phyloP scores from a whole-genome alignment of 208 protist species.

The Novymonas esmeraldas region DNA sequence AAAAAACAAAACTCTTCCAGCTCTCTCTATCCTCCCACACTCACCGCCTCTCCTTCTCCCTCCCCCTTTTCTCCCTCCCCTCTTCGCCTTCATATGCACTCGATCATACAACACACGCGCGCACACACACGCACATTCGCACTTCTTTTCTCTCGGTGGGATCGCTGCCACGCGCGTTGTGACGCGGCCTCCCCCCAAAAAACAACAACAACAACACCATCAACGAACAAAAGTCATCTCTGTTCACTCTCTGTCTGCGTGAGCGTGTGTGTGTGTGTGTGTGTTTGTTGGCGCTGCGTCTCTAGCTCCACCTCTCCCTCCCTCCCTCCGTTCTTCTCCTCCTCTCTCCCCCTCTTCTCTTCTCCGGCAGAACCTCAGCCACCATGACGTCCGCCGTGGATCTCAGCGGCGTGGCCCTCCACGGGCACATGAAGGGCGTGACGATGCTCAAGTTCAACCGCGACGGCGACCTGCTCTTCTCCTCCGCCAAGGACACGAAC shows the following conservation, averaged over 20 bases:
- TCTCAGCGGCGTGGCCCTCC: conserved; percentile 70
- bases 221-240: too few species aligned
- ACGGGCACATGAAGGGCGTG: conserved; percentile 92
- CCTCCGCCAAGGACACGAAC: conserved; percentile 92
- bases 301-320: conserved; percentile 4
- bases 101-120: not conserved
- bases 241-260: not conserved
- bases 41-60: not conserved
- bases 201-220: too few species aligned
- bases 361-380: not conserved
- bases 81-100: not conserved
- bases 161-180: not conserved
- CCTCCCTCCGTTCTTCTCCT: conserved; percentile 8
- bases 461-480: conserved; percentile 98
- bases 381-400: conserved; percentile 37
- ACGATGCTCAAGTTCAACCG: conserved; percentile 97
- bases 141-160: not conserved
- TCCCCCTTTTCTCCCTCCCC: not conserved
- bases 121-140: not conserved
- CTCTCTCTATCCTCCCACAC: not conserved
- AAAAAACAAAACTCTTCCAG: not conserved
- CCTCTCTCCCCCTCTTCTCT: conserved; percentile 6
- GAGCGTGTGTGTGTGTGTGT: not conserved
- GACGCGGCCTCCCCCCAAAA: too few species aligned
- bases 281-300: not conserved